Base-by-base conservation (phyloP, 306 rosid species). In the Vicia sativa region DNA sequence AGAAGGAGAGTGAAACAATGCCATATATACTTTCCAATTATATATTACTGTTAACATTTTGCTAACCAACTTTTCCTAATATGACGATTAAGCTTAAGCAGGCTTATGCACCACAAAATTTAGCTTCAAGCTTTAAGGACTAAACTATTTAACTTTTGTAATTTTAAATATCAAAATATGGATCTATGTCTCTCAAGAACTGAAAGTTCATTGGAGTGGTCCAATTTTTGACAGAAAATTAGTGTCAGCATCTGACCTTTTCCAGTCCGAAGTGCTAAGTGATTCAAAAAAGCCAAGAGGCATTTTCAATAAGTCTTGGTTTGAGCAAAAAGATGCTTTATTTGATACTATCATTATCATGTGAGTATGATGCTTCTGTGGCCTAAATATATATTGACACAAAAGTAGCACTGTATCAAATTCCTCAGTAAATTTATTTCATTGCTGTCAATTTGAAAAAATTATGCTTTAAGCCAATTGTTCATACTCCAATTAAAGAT, bases 261-360 rank as follows among this genome's bases (percentile, higher is more conserved):
- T 72, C 45, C 42, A 45, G 34, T 48, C 21, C 23, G 21, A 26
- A 68, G 41, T 62, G 54, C 29, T 39, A 16, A 21, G 31, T 38
- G 42, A 62, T 61, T 61, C 71, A 62, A 31, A 34, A 25, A 52
- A 61, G 57, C 29, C 44, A 69, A 69, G 71, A 69, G 43, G 4
- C 61, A 70, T 35, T 35, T 64, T 37, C 41, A 35, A 4, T 11
- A 11, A n/a, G 62, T 50, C 66, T 49, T 72, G 67, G 49, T 19
- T 42, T 66, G 49, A 48, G 25, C 42, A 7, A 72, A 72, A 66
- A 66, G 60, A 61, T 62, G 52, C 72, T 71, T 25, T 63, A 14
- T 62, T 34, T 45, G 34, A 4, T 38, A 53, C 62, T 38, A 11
- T 53, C 62, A 21, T 31, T 38, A 25, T 66, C 71, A 48, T 19